A percentile compares a stretch with the other conserved stretches of the same genome.
Evolutionary conservation across 495 filamentous ascomycete species (phyloP).

Genomic region (Hypoxylon crocopeplum): DNA sequence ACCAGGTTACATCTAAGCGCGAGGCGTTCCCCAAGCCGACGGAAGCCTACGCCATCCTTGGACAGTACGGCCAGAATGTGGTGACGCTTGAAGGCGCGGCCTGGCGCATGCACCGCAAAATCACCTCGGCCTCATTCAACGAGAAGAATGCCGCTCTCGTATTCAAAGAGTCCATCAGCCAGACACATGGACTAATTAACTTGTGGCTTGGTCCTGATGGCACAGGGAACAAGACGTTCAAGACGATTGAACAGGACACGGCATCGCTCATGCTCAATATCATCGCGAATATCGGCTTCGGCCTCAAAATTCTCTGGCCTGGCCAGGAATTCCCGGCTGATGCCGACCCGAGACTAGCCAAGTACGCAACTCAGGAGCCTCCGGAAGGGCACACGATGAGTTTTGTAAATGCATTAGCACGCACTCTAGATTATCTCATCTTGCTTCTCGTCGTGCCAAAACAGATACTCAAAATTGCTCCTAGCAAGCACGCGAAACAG

Average conservation of each 20-base stretch:
- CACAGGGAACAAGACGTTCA: conserved; percentile 53
- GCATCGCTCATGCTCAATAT: conserved; percentile 71
- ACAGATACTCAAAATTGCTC: conserved; percentile 56
- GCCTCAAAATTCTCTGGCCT: conserved; percentile 64
- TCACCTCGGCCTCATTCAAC: conserved; percentile 70
- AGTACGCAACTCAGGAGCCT: conserved; percentile 52
- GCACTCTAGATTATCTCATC: conserved; percentile 61
- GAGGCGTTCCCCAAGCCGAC: conserved; percentile 74
- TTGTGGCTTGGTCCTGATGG: conserved; percentile 52
- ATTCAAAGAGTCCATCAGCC: conserved; percentile 64
- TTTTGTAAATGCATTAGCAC: conserved; percentile 61
- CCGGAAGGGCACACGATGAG: conserved; percentile 64
- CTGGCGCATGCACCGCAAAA: conserved; percentile 74
- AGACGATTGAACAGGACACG: conserved; percentile 61
- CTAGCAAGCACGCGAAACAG: conserved; percentile 55
- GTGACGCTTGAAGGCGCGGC: conserved; percentile 66
- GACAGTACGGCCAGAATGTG: conserved; percentile 69
- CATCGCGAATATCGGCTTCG: conserved; percentile 72
- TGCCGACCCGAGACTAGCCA: conserved; percentile 46
- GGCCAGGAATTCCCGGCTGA: conserved; percentile 50
- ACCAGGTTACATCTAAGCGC: conserved; percentile 63
- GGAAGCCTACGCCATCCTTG: conserved; percentile 61
- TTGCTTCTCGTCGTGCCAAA: conserved; percentile 58
- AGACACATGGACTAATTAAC: conserved; percentile 62
- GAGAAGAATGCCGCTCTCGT: conserved; percentile 74